These are phyloP conservation scores for Vitrella brassicaformis DNA, from an alignment of 73 alveolate species.

Conservation along the genomic window DNA sequence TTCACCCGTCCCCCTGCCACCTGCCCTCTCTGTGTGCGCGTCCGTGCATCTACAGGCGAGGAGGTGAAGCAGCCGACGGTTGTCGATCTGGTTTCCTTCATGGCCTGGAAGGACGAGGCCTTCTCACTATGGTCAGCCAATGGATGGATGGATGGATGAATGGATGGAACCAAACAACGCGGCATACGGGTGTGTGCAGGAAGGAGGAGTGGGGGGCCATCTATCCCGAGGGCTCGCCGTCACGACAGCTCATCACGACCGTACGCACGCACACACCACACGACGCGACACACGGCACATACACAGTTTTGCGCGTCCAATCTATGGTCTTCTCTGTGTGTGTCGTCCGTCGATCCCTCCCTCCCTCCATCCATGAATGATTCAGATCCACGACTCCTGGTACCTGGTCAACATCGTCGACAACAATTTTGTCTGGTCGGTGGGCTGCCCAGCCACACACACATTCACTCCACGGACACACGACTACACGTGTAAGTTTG, in stretches of 20 bases:
- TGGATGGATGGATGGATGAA: too few relatives aligned
- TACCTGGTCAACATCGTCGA: conserved; percentile 51
- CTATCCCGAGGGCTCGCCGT: conserved; percentile 33
- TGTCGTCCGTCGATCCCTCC: not conserved
- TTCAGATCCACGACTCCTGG: conserved; percentile 9
- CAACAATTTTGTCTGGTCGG: conserved; percentile 39
- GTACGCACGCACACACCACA: too few relatives aligned
- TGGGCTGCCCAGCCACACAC: too few relatives aligned
- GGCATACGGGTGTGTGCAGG: too few relatives aligned
- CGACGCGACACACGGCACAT: not conserved
- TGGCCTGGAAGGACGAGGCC: conserved; percentile 53
- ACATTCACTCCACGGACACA: too few relatives aligned
- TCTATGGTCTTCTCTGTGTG: not conserved
- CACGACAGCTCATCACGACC: conserved; percentile 9
- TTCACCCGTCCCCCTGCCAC: too few relatives aligned
- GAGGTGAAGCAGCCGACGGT: conserved; percentile 59
- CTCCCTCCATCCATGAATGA: not conserved
- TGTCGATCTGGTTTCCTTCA: conserved; percentile 49
- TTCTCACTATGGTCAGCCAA: conserved; percentile 24
- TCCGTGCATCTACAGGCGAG: too few relatives aligned
- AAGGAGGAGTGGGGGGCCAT: conserved; percentile 46
- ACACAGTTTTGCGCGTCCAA: not conserved
- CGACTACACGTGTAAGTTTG: too few relatives aligned
- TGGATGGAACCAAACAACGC: too few relatives aligned
- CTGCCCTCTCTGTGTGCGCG: too few relatives aligned